Conservation (phyloP, 1,139 yeast genomes). For the Citeromyces hawaiiensis region DNA sequence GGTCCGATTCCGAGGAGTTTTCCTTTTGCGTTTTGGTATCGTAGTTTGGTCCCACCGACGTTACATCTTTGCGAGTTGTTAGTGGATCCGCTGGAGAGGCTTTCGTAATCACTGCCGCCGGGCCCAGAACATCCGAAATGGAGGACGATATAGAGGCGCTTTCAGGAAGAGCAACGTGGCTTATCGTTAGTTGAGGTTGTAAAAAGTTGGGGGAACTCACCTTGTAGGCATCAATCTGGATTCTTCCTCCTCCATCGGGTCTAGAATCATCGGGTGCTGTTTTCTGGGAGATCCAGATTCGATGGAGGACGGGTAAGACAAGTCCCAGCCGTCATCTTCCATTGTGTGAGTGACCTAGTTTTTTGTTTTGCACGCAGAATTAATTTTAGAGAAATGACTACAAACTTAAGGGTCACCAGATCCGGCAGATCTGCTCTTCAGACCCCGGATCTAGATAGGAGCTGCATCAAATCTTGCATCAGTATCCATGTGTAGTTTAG, state of each 20-base stretch:
- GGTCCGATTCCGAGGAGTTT: background rate
- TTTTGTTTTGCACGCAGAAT: background rate
- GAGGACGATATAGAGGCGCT: background rate
- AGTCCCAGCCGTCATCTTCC: constrained; percentile 28
- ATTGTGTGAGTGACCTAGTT: constrained; percentile 8
- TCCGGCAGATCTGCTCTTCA: too few relatives aligned
- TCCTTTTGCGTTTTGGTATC: background rate
- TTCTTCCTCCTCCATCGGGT: background rate
- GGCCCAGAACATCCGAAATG: background rate
- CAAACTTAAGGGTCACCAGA: too few relatives aligned
- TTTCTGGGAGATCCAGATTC: constrained; percentile 16
- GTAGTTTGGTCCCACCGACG: background rate
- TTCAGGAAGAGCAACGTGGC: constrained; percentile 1
- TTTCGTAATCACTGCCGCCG: background rate
- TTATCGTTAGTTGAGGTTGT: background rate
- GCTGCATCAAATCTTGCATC: too few relatives aligned
- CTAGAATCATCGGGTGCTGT: background rate
- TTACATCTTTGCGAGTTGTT: background rate
- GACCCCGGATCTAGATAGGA: too few relatives aligned
- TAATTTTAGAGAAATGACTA: too few relatives aligned
- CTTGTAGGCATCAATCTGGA: background rate
- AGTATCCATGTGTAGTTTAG: too few relatives aligned
- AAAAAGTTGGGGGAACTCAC: background rate
- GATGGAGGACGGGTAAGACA: constrained; percentile 28
- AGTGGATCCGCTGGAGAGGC: background rate